Conservation (phyloP, 345 rosid genomes). For the Lenwebbia sp. region DNA sequence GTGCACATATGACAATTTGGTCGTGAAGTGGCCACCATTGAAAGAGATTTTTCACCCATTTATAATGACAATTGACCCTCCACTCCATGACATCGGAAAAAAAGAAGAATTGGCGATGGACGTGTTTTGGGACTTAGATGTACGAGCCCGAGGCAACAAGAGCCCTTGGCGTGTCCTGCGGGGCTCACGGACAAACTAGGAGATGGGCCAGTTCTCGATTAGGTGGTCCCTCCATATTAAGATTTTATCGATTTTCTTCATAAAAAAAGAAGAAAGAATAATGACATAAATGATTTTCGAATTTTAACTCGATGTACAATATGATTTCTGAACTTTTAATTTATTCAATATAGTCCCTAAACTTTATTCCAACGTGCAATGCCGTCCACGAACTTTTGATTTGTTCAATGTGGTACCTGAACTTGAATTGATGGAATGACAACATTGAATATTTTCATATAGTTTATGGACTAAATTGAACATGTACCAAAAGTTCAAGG, state of each 20-base stretch:
- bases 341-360: too few species aligned
- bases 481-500: too few species aligned
- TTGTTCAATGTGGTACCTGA: too few species aligned
- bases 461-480: too few species aligned
- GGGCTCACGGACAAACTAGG: not conserved
- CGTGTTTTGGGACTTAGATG: not conserved
- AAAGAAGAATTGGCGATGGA: rapidly evolving
- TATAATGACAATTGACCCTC: not conserved
- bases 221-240: not conserved
- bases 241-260: not conserved
- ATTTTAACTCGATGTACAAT: too few species aligned
- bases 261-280: too few species aligned
- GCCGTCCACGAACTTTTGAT: too few species aligned
- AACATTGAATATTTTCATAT: too few species aligned
- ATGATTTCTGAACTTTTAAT: too few species aligned
- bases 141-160: not conserved
- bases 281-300: too few species aligned
- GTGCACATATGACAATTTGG: not conserved
- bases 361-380: too few species aligned
- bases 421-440: too few species aligned
- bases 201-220: not conserved
- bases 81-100: not conserved
- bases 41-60: not conserved
- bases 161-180: not conserved
- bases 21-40: not conserved